Evolutionary conservation across 2,329 filamentous ascomycete species (phyloP), one percentile per base, ranked within the genome.

Genomic region (Neonectria hederae): DNA sequence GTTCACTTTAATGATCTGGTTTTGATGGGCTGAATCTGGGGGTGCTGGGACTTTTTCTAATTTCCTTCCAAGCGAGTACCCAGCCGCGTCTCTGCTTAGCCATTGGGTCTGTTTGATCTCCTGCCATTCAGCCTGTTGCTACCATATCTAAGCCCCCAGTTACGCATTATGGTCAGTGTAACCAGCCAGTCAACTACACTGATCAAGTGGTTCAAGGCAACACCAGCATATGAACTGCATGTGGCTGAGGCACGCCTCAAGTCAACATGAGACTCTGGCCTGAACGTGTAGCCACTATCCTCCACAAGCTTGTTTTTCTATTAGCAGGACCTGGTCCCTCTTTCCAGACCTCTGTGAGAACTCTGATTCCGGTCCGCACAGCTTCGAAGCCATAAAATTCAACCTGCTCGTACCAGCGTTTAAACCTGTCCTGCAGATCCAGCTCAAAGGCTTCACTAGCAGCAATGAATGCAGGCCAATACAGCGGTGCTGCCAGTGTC

Each of bases 401-500:
- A 1, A 71, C 71, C 1, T 65, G 61, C 1, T 53, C 62, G 13
- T 73, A 75, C 73, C 72, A 75, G 4, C n/a, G 35, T 9, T 49
- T 54, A 17, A 72, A 74, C 1, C 71, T 46, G 2, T 65, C 54
- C 40, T 74, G 72, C 0, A 69, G 61, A 2, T 61, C 32, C 13
- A 52, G 17, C 19, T 71, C 70, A 53, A 68, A 71, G 1, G 71
- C 70, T 28, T 72, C 71, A 10, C 65, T 69, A 0, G 66, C 70
- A 8, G 65, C 72, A n/a, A 74, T 70, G n/a, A 74, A 74, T 0
- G 65, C 67, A 0, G 72, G 72, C 72, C 72, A 74, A 45, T 67
- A 73, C 0, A 74, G 56, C 1, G 69, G 71, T 5, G 71, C 71
- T 1, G 71, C 70, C 4, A 73, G 45, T 1, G 70, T 63, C 8